Evolutionary conservation across 2,329 filamentous ascomycete species (phyloP), one percentile per base, ranked within the genome.

Genomic region (Pestalotiopsis sp.): DNA sequence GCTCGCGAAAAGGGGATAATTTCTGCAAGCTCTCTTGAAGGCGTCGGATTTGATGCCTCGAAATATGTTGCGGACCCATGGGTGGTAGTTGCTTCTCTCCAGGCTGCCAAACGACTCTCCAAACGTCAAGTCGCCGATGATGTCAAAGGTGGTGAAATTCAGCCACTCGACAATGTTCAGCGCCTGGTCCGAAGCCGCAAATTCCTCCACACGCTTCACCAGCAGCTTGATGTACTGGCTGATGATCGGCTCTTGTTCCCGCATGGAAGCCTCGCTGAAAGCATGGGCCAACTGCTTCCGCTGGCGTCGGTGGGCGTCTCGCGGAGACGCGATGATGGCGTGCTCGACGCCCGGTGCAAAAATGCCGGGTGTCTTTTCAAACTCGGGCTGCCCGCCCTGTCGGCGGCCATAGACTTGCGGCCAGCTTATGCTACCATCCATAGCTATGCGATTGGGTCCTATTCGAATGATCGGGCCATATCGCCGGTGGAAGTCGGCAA

Each of bases 401-500:
- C 74, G 75, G 38, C 78, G 77, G 9, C 76, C 76, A 56, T 79
- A 79, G 61, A 80, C 78, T 38, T 79, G 77, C 45, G 76, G 78
- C 73, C 75, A 77, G 25, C 77, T 78, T 49, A 68, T 71, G 5
- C 70, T 66, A 58, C 76, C 74, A 5, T 75, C 73, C 69, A 78
- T 78, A 2, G 77, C 78, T 17, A 86, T 74, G 68, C 84, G 79
- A 57, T 81, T 76, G 0, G 83, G 83, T 2, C 76, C 77, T 38
- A 82, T 71, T 4, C 84, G 81, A 17, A 86, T 80, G 1, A 85
- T 76, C 2, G 75, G 73, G 11, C 83, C 83, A 67, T 81, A 81
- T 57, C 76, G 39, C 13, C 67, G 65, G 41, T 75, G 74, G 25
- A 81, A 70, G 1, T 74, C 67, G 67, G 27, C 63, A 57, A 66